These are phyloP conservation scores for Hygrophorus pudorinus DNA, from an alignment of 768 basidiomycete genomes.

Conservation along the genomic window DNA sequence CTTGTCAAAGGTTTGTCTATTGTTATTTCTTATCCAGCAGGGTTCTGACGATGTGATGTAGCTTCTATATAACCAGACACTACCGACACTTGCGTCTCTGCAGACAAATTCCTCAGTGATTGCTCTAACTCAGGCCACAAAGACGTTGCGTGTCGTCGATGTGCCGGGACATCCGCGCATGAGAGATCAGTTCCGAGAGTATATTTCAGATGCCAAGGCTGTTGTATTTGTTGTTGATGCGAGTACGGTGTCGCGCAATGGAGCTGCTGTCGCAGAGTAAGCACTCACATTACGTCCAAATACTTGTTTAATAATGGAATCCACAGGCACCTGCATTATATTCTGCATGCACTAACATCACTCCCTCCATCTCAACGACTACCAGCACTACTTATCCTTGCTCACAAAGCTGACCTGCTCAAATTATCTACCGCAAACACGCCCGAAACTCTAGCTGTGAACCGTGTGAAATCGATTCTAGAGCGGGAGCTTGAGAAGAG, in stretches of 20 bases:
- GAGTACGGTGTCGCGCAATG: slow-evolving; percentile 69
- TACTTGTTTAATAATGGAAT: slow-evolving; percentile 5
- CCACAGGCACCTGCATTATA: slow-evolving; percentile 58
- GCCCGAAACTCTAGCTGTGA: slow-evolving; percentile 42
- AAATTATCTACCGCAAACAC: slow-evolving; percentile 31
- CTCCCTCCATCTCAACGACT: slow-evolving; percentile 59
- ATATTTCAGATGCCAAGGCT: slow-evolving; percentile 50
- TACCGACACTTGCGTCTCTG: slow-evolving; percentile 68
- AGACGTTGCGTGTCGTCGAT: slow-evolving; percentile 51
- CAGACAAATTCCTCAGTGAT: slow-evolving; percentile 56
- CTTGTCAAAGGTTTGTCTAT: slow-evolving; percentile 48
- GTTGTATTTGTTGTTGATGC: slow-evolving; percentile 76
- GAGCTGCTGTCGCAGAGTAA: slow-evolving; percentile 68
- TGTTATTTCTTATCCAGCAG: neutral
- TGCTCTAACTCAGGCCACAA: slow-evolving; percentile 29
- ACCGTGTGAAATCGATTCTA: slow-evolving; percentile 64
- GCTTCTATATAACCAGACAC: slow-evolving; percentile 55
- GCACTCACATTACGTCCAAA: neutral
- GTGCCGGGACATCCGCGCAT: slow-evolving; percentile 83
- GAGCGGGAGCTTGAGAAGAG: slow-evolving; percentile 83
- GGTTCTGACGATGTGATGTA: slow-evolving; percentile 16
- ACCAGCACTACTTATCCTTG: slow-evolving; percentile 57
- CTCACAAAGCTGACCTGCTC: slow-evolving; percentile 70
- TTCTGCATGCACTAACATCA: slow-evolving; percentile 61
- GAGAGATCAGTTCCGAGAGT: slow-evolving; percentile 60